These are phyloP conservation scores for Leishmania aethiopica DNA, from an alignment of 208 protist species.

Conservation along the genomic window DNA sequence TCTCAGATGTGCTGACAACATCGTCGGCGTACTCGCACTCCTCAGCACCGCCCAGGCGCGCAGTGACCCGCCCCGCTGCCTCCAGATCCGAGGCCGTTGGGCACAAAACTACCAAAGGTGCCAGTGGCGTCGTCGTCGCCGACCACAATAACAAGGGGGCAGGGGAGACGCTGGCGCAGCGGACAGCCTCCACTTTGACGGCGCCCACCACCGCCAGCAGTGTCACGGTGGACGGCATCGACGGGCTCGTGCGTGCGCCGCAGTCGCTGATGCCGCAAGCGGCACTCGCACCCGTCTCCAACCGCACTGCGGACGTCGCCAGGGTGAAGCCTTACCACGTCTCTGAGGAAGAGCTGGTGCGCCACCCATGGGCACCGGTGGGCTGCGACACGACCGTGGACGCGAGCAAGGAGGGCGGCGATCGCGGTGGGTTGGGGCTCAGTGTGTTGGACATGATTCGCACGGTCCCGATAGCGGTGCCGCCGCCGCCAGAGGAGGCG, in stretches of 20 bases:
- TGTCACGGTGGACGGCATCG: neutral
- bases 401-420: slow-evolving; percentile 15
- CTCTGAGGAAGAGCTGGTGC: slow-evolving; percentile 24
- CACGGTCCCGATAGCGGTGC: slow-evolving; percentile 35
- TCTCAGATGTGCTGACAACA: neutral
- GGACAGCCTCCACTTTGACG: neutral
- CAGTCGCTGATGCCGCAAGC: neutral
- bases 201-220: slow-evolving; percentile 2
- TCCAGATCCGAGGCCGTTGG: neutral
- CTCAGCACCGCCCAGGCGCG: neutral
- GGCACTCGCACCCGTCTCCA: neutral
- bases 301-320: neutral
- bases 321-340: slow-evolving; percentile 19
- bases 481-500: slow-evolving; percentile 26
- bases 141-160: neutral
- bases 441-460: slow-evolving; percentile 34
- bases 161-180: neutral
- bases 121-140: neutral
- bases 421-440: neutral
- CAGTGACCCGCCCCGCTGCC: neutral
- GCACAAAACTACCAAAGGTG: neutral
- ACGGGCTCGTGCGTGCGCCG: slow-evolving; percentile 4
- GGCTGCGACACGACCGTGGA: slow-evolving; percentile 12
- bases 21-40: neutral
- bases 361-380: neutral